Evolutionary conservation across 345 rosid species (phyloP).

Genomic region (Eucalyptus dawsonii): DNA sequence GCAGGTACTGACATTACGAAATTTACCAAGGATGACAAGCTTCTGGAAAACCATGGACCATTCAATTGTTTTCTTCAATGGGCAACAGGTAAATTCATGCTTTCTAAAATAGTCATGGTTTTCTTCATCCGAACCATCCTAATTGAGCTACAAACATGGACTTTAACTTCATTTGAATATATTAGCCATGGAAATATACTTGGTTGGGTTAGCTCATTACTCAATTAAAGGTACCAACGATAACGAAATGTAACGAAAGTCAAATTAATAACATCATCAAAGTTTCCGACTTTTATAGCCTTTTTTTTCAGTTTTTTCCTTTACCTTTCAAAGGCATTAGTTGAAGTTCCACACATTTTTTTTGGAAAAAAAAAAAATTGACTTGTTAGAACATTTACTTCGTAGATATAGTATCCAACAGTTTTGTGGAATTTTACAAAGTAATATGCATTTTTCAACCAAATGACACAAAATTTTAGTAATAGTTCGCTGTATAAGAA

Average conservation of each 20-base stretch:
- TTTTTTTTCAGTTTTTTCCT: rapidly evolving
- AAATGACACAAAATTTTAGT: not conserved
- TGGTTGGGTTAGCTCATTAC: not conserved
- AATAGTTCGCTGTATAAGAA: no score
- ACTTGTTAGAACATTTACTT: rapidly evolving
- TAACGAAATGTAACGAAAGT: rapidly evolving
- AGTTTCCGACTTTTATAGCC: not conserved
- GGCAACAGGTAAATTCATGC: not conserved
- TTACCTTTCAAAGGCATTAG: not conserved
- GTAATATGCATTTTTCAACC: not conserved
- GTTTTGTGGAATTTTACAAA: not conserved
- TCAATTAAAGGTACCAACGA: rapidly evolving
- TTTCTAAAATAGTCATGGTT: rapidly evolving
- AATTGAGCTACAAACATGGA: not conserved
- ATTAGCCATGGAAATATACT: not conserved
- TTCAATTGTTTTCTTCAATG: rapidly evolving
- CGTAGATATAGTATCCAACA: rapidly evolving
- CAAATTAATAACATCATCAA: rapidly evolving
- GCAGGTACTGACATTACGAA: rapidly evolving
- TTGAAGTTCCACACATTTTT: not conserved
- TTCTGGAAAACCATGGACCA: rapidly evolving
- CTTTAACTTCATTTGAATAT: rapidly evolving
- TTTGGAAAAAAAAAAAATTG: rapidly evolving
- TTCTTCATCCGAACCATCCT: not conserved
- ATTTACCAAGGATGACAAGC: rapidly evolving